Evolutionary conservation across 2,329 filamentous ascomycete species (phyloP), one percentile per base, ranked within the genome.

Genomic region (Coniochaeta ligniaria): DNA sequence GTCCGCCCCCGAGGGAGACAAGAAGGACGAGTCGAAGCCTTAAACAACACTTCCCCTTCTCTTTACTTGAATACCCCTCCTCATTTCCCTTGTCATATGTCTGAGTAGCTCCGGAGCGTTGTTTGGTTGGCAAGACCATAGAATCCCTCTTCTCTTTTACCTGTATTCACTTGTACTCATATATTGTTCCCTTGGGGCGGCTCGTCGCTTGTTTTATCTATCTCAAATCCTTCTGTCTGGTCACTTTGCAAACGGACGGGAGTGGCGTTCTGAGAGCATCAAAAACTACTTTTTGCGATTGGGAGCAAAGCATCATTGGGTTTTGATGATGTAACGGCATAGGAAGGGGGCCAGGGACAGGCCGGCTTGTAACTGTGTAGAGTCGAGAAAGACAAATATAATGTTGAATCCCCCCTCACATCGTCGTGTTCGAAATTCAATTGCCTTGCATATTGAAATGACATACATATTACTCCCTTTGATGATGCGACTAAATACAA

Each of bases 1-100:
- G 73, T 72, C 78, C 77, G 76, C 78, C 70, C 71, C 83, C 63
- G 87, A 90, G 74, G 86, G 82, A 67, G 87, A 92, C 81, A 90
- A 90, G 83, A 92, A 92, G 86, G 83, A 82, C 66, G 85, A 89
- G 78, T 83, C 79, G 79, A 88, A 88, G 83, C 83, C 83, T 70
- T 86, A 83, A 84, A 74, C n/a, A 7, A 22, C 64, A 66, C 65
- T 61, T 59, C 60, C 57, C n/a, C 17, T 35, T 28, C 17, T 59
- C 55, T 54, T 52, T 61, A 50, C 58, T 62, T 62, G 64, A 63
- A 68, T 67, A 69, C 69, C 68, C 66, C 61, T 62, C 64, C 58
- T 63, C 63, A 61, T 66, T 68, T 68, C 22, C 60, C 58, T 62
- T 68, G 62, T 62, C 63, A 61, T 64, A 61, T 71, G 68, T 68